These are phyloP conservation scores for Geotrichum aggregatum DNA, from an alignment of 1,139 yeast genomes.

Conservation along the genomic window DNA sequence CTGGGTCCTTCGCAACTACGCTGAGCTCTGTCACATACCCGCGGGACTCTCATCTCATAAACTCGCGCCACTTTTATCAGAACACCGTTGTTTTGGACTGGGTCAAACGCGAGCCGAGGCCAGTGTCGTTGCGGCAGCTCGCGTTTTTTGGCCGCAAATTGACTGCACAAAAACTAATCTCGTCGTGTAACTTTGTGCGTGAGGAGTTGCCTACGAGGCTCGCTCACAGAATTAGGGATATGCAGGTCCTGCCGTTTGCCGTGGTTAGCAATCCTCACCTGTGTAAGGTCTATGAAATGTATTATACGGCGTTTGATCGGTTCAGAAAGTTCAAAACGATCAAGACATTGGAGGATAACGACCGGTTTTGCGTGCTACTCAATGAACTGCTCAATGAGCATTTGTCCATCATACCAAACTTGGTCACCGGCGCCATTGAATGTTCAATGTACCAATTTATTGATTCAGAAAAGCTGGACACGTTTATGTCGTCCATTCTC, in stretches of 20 bases:
- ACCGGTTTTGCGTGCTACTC: conserved; percentile 60
- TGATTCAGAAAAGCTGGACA: conserved; percentile 62
- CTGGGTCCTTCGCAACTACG: conserved; percentile 15
- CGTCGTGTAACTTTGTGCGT: conserved; percentile 83
- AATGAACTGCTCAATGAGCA: conserved; percentile 66
- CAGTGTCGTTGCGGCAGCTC: conserved; percentile 79
- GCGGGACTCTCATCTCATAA: conserved; percentile 39
- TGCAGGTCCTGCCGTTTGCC: conserved; percentile 79
- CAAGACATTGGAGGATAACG: conserved; percentile 66
- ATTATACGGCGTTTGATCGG: conserved; percentile 79
- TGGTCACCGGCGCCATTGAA: conserved; percentile 90
- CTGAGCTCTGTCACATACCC: conserved; percentile 32
- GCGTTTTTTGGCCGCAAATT: conserved; percentile 84
- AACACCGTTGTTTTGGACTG: conserved; percentile 69
- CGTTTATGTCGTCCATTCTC: conserved; percentile 67
- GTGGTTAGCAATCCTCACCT: conserved; percentile 82
- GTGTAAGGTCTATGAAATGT: conserved; percentile 82
- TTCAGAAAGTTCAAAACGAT: conserved; percentile 71
- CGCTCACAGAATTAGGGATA: conserved; percentile 71
- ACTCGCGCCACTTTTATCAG: conserved; percentile 70
- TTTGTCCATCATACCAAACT: conserved; percentile 72
- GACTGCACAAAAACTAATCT: conserved; percentile 70
- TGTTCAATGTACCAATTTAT: conserved; percentile 61
- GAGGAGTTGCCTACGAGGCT: conserved; percentile 79
- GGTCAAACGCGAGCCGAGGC: conserved; percentile 67